phyloP scores from a whole-genome alignment of 2,329 filamentous ascomycete genomes.

The Zasmidium cellare region DNA sequence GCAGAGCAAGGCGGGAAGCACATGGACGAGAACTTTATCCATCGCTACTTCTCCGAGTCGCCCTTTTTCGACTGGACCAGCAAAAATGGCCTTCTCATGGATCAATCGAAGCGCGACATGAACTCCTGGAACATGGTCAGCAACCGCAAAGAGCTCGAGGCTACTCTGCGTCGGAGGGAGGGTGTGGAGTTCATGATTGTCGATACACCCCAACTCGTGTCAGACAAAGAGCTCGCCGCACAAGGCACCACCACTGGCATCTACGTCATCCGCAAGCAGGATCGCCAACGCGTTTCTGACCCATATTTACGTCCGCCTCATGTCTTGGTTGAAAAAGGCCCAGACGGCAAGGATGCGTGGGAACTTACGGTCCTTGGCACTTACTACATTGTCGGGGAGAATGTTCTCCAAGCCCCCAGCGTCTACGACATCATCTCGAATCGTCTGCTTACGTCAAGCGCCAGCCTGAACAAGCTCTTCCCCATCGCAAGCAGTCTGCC shows the following conservation, averaged over 20 bases:
- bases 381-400: conserved; percentile 62
- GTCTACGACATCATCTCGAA: conserved; percentile 58
- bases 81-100: conserved; percentile 59
- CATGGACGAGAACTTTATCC: conserved; percentile 47
- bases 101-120: conserved; percentile 53
- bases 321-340: conserved; percentile 40
- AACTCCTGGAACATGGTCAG: conserved; percentile 52
- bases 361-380: conserved; percentile 57
- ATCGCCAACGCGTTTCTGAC: conserved; percentile 40
- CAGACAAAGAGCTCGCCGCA: conserved; percentile 38
- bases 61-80: conserved; percentile 64
- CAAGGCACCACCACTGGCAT: conserved; percentile 44
- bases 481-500: conserved; percentile 55
- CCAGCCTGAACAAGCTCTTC: conserved; percentile 56
- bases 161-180: conserved; percentile 52
- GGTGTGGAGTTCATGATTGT: conserved; percentile 62
- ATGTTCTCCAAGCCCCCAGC: conserved; percentile 62
- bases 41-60: conserved; percentile 63
- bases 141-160: conserved; percentile 59
- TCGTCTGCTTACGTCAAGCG: conserved; percentile 56
- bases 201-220: conserved; percentile 55
- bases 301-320: conserved; percentile 35
- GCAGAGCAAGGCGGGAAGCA: conserved; percentile 15
- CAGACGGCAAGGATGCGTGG: conserved; percentile 30
- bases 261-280: conserved; percentile 64